Conservation (phyloP, 140 eudicot species). For the Ambrosia hybrid region DNA sequence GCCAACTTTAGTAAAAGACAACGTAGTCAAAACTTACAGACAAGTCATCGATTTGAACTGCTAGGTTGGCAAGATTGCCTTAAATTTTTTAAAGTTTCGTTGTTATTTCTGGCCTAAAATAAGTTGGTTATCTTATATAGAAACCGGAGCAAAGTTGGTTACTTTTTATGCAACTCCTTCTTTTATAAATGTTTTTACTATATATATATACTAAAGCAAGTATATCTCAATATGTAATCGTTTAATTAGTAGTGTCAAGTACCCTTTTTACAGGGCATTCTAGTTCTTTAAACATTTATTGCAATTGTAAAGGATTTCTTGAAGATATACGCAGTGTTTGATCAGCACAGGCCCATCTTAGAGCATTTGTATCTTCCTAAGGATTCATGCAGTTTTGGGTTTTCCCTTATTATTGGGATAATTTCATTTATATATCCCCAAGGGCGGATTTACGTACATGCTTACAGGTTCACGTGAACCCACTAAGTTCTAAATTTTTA, state of each 20-base stretch:
- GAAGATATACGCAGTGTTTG: not conserved
- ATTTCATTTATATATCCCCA: too few relatives aligned
- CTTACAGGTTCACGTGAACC: too few relatives aligned
- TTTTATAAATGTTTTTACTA: not conserved
- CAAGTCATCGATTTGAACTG: too few relatives aligned
- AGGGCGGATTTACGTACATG: too few relatives aligned
- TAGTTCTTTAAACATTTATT: not conserved
- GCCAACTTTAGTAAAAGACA: not conserved
- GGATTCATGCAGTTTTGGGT: too few relatives aligned
- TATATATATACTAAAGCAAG: conserved; percentile 12
- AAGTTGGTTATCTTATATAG: not conserved
- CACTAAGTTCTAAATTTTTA: too few relatives aligned
- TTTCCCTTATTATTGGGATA: too few relatives aligned
- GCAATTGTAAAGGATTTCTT: conserved; percentile 3
- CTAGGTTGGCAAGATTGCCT: too few relatives aligned
- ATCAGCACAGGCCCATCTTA: not conserved
- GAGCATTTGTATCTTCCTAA: conserved; percentile 1
- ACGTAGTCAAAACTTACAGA: not conserved
- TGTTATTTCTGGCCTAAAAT: too few relatives aligned
- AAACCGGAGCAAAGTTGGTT: not conserved
- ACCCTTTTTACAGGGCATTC: not conserved
- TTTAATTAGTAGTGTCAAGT: not conserved
- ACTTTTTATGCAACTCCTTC: not conserved
- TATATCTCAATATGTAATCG: not conserved
- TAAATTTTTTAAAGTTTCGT: too few relatives aligned